Evolutionary conservation across 2,329 filamentous ascomycete genomes (phyloP).

Genomic region (Fusarium newnesense): DNA sequence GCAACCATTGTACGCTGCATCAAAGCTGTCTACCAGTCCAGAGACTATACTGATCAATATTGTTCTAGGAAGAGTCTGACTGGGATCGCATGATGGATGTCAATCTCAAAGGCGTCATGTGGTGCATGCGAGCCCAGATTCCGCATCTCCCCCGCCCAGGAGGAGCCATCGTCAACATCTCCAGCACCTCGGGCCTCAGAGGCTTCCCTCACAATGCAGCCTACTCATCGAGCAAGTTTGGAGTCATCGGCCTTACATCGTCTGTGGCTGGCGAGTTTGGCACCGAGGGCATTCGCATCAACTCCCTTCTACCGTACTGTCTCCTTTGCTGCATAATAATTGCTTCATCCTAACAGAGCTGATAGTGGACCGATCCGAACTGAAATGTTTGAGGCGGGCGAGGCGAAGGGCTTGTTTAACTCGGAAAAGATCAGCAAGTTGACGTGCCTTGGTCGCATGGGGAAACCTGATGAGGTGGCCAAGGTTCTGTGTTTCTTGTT

Average conservation of each 20-base stretch:
- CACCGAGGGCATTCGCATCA: background rate
- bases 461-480: background rate
- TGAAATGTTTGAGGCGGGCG: background rate
- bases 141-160: background rate
- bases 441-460: background rate
- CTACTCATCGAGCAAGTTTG: background rate
- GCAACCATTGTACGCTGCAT: background rate
- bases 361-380: background rate
- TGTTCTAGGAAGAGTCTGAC: background rate
- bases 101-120: background rate
- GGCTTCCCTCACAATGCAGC: background rate
- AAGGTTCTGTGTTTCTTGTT: background rate
- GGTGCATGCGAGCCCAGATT: background rate
- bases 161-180: background rate
- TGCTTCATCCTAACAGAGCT: fast-evolving
- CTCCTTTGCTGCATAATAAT: too few species aligned
- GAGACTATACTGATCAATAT: background rate
- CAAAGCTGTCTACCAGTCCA: background rate
- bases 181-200: background rate
- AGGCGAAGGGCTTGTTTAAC: background rate
- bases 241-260: background rate
- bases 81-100: background rate
- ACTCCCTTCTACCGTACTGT: background rate
- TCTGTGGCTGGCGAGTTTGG: background rate
- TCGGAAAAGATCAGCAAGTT: background rate